phyloP scores from a whole-genome alignment of 2,329 filamentous ascomycete species.

The Ilyonectria sp. region DNA sequence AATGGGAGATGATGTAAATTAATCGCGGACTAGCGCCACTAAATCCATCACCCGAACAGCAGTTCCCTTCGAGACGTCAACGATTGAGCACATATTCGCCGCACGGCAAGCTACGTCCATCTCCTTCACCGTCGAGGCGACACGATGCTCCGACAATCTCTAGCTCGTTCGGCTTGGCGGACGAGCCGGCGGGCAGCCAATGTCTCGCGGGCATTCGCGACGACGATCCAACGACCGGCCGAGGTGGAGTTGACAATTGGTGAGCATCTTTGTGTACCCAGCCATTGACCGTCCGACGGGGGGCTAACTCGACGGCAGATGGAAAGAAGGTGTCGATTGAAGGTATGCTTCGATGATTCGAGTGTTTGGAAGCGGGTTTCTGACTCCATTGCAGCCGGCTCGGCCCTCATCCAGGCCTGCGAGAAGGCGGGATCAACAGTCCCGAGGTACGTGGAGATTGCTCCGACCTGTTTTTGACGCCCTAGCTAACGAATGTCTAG shows the following conservation, averaged over 20 bases:
- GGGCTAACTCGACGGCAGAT: constrained; percentile 71
- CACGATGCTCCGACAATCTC: constrained; percentile 78
- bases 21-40: constrained; percentile 60
- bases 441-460: constrained; percentile 75
- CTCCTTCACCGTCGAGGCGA: constrained; percentile 68
- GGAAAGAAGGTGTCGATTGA: constrained; percentile 98
- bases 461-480: constrained; percentile 39
- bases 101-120: constrained; percentile 55
- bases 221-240: constrained; percentile 82
- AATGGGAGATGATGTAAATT: constrained; percentile 63
- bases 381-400: constrained; percentile 79
- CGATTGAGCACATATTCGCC: constrained; percentile 57
- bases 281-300: constrained; percentile 49
- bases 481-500: constrained; percentile 63
- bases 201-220: constrained; percentile 85
- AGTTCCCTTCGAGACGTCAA: constrained; percentile 59
- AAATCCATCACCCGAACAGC: constrained; percentile 57
- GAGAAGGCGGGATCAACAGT: constrained; percentile 95
- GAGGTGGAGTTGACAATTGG: constrained; percentile 98
- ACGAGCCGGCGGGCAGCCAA: constrained; percentile 70
- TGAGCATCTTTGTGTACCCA: constrained; percentile 58
- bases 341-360: constrained; percentile 70
- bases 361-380: constrained; percentile 41
- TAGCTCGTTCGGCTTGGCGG: constrained; percentile 79
- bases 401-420: constrained; percentile 98